Evolutionary conservation across 208 protist species (phyloP).

Genomic region (Leishmania lainsoni): DNA sequence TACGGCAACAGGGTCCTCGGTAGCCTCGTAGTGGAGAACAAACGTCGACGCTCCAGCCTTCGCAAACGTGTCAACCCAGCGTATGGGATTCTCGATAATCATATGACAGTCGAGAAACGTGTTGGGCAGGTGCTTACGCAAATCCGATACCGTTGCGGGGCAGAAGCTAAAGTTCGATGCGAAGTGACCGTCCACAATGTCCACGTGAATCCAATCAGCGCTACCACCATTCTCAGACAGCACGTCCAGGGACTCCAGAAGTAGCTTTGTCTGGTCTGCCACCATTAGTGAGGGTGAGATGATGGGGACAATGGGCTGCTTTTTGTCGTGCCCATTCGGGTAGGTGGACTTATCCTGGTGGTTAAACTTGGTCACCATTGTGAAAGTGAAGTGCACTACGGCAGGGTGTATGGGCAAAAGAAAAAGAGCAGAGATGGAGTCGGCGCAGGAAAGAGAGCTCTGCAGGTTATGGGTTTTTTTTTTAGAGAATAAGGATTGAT

Average conservation of each 20-base stretch:
- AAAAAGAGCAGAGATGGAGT: not conserved
- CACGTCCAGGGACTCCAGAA: conserved; percentile 81
- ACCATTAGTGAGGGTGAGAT: conserved; percentile 93
- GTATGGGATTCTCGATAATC: conserved; percentile 92
- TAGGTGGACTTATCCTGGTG: conserved; percentile 48
- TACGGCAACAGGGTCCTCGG: conserved; percentile 42
- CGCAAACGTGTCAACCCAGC: conserved; percentile 85
- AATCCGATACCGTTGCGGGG: conserved; percentile 88
- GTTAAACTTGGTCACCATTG: conserved; percentile 15
- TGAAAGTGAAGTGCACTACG: not conserved
- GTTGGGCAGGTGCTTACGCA: conserved; percentile 82
- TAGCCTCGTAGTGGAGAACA: conserved; percentile 94
- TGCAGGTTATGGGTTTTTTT: no score
- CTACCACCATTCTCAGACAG: conserved; percentile 65
- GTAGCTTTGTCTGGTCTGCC: conserved; percentile 79
- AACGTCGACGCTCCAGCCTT: conserved; percentile 87
- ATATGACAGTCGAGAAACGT: conserved; percentile 95
- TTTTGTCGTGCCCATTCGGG: conserved; percentile 47
- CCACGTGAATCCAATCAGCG: conserved; percentile 96
- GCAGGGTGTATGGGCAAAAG: not conserved
- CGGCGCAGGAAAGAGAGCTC: no score
- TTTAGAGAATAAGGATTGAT: no score
- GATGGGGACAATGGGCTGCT: conserved; percentile 44
- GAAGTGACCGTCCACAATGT: conserved; percentile 98
- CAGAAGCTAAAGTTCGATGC: conserved; percentile 97